Conservation (phyloP, 1,284 basidiomycete species). For the Moesziomyces antarcticus region DNA sequence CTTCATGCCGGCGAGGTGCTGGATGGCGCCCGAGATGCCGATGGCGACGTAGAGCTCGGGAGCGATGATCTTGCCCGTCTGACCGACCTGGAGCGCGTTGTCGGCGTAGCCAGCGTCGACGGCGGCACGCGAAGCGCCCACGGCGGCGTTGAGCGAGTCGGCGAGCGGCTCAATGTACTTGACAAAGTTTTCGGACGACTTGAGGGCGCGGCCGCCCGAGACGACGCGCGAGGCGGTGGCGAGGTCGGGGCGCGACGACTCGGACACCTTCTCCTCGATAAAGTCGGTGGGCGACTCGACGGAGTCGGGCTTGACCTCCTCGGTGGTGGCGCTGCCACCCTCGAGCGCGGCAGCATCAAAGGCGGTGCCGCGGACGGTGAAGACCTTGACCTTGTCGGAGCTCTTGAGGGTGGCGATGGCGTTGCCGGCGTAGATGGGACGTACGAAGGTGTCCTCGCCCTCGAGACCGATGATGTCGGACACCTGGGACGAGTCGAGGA, state of each 20-base stretch:
- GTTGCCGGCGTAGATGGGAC: conserved; percentile 98
- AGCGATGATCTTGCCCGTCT: conserved; percentile 85
- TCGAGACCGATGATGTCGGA: conserved; percentile 93
- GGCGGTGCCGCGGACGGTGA: conserved; percentile 94
- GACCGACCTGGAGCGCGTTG: conserved; percentile 97
- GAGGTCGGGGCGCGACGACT: conserved; percentile 93
- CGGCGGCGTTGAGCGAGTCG: conserved; percentile 90
- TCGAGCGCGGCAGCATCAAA: conserved; percentile 76
- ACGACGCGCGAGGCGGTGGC: conserved; percentile 88
- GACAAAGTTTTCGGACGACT: conserved; percentile 92
- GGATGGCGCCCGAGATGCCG: conserved; percentile 97
- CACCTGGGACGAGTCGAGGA: conserved; percentile 76
- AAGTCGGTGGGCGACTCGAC: conserved; percentile 75
- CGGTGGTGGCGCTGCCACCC: conserved; percentile 73
- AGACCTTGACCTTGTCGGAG: conserved; percentile 84
- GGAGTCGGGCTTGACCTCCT: conserved; percentile 77
- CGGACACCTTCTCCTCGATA: conserved; percentile 83
- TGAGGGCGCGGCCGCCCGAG: conserved; percentile 94
- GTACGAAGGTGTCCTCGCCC: conserved; percentile 81
- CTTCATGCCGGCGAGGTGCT: conserved; percentile 99
- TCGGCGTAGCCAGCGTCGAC: conserved; percentile 99
- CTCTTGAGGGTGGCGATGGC: conserved; percentile 93
- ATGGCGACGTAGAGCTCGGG: conserved; percentile 95
- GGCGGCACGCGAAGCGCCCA: conserved; percentile 95
- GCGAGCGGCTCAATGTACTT: conserved; percentile 90